phyloP scores from a whole-genome alignment of 345 rosid species.

The Eucalyptus caleyi region DNA sequence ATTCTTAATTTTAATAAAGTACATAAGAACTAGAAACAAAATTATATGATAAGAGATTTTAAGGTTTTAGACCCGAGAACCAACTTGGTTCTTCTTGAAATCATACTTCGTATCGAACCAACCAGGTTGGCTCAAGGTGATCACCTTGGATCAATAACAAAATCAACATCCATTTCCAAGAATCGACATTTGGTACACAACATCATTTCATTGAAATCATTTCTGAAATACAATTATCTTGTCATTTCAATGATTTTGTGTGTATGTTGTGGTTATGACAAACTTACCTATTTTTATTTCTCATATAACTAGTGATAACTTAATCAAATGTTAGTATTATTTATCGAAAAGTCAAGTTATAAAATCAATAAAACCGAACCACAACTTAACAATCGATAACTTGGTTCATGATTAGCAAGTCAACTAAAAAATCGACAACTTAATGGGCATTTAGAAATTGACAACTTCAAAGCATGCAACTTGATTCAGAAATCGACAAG shows the following conservation, averaged over 20 bases:
- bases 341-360: background rate
- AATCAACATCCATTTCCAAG: background rate
- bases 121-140: rapidly evolving
- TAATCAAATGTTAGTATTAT: no score
- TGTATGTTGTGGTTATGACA: background rate
- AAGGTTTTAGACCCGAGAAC: background rate
- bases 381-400: background rate
- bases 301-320: background rate
- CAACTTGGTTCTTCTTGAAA: background rate
- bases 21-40: background rate
- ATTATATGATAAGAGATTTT: background rate
- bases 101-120: rapidly evolving
- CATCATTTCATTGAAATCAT: background rate
- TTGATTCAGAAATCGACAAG: no score
- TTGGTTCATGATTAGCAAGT: no score
- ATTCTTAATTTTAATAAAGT: no score
- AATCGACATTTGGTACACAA: rapidly evolving
- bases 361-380: background rate
- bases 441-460: background rate
- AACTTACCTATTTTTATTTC: background rate
- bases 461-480: background rate
- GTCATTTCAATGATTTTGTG: background rate
- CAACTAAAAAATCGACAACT: no score
- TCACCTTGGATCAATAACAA: background rate
- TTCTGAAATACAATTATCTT: background rate